These are phyloP conservation scores for Tricholoma hemisulphureum DNA, from an alignment of 768 basidiomycete genomes.

Conservation along the genomic window DNA sequence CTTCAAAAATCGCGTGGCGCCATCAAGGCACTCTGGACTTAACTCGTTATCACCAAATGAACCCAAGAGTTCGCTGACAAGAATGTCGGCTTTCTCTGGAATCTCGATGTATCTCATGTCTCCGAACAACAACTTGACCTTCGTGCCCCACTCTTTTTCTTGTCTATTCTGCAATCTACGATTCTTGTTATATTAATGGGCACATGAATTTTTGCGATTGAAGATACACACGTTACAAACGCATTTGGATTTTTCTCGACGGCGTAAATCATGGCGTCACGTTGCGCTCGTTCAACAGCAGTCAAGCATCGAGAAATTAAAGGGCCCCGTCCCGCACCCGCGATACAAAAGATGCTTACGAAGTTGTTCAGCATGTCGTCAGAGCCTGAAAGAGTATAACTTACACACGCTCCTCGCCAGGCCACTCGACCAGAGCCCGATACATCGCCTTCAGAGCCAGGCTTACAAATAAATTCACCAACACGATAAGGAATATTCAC, in stretches of 20 bases:
- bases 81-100: constrained; percentile 87
- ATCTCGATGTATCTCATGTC: constrained; percentile 88
- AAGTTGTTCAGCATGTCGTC: constrained; percentile 1
- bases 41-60: constrained; percentile 99
- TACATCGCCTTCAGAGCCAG: constrained; percentile 71
- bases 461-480: constrained; percentile 2
- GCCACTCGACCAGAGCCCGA: constrained; percentile 73
- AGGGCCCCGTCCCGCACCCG: constrained; percentile 94
- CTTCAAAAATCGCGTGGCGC: constrained; percentile 91
- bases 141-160: constrained; percentile 76
- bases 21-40: constrained; percentile 96
- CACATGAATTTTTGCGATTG: background rate
- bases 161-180: constrained; percentile 80
- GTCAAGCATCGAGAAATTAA: constrained; percentile 81
- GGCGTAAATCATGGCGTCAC: constrained; percentile 71
- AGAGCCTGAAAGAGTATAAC: constrained; percentile 22
- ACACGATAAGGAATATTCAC: constrained; percentile 34
- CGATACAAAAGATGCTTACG: constrained; percentile 79
- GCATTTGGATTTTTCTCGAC: constrained; percentile 98
- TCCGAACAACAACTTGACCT: constrained; percentile 83
- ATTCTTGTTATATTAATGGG: constrained; percentile 9
- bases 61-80: constrained; percentile 93
- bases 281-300: constrained; percentile 67
- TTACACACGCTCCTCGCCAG: constrained; percentile 60
- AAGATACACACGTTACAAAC: constrained; percentile 71